phyloP scores from a whole-genome alignment of 805 yeast genomes.

The Pichia occidentalis region DNA sequence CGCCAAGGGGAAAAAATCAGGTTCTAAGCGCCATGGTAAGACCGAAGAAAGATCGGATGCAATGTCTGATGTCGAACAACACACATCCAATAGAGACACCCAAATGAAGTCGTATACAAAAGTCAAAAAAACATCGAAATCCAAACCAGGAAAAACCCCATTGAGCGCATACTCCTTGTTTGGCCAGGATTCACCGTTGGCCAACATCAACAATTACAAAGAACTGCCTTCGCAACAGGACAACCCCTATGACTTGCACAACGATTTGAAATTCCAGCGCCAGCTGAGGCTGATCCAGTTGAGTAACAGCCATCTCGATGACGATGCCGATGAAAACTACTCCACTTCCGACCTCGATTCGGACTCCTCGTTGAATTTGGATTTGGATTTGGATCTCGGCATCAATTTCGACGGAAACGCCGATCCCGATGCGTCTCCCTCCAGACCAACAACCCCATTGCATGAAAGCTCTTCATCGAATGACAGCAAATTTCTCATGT shows the following conservation, averaged over 20 bases:
- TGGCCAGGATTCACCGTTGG: slow-evolving; percentile 6
- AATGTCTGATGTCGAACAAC: too few relatives aligned
- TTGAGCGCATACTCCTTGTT: slow-evolving; percentile 2
- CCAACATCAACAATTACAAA: slow-evolving; percentile 6
- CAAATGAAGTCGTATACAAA: too few relatives aligned
- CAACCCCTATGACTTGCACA: slow-evolving; percentile 6
- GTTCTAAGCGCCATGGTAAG: too few relatives aligned
- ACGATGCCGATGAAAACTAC: background rate
- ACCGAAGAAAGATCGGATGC: too few relatives aligned
- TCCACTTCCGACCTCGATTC: background rate
- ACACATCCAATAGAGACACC: too few relatives aligned
- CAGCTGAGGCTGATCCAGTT: slow-evolving; percentile 6
- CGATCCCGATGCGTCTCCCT: background rate
- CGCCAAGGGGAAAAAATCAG: too few relatives aligned
- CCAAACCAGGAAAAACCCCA: background rate
- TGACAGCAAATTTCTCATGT: slow-evolving; percentile 1
- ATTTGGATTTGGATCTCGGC: background rate
- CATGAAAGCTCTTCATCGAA: background rate
- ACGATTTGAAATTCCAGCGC: slow-evolving; percentile 8
- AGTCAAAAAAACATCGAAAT: too few relatives aligned
- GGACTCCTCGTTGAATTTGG: background rate
- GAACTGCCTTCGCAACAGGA: slow-evolving; percentile 1
- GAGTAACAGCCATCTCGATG: slow-evolving; percentile 7
- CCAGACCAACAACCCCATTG: too few relatives aligned
- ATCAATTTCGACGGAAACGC: too few relatives aligned